Evolutionary conservation across 2,329 filamentous ascomycete species (phyloP), one percentile per base, ranked within the genome.

Genomic region (Sarocladiaceae sp.): DNA sequence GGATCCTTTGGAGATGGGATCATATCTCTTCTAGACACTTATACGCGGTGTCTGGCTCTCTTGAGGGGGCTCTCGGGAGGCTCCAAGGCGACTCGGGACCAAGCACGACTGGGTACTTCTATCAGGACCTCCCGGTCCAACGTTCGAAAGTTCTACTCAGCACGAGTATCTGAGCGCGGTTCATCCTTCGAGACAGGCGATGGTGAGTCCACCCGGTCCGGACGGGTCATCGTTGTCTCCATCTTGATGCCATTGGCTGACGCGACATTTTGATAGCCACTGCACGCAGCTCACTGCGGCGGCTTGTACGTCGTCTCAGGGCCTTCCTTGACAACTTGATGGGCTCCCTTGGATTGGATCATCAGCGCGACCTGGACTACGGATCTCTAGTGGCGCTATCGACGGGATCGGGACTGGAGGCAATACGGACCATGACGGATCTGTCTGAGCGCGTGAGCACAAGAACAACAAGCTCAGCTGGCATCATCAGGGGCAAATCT

Each of bases 381-480:
- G 61, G 64, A 20, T 69, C 68, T 2, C 61, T 78, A 21, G 57
- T 68, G 47, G 62, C 66, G 5, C 53, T 77, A 21, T 76, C 72
- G 3, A 68, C 67, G 46, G 56, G 65, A 3, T 74, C 72, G 0
- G 62, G 72, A 20, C 47, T 63, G n/a, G 69, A 74, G 41, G 70
- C 72, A 2, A 64, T 76, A 47, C 61, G 62, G 45, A 62, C 72
- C 6, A 75, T 78, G 44, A 64, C 72, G 42, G 62, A 64, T 13
- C 58, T 77, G 20, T 74, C 73, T 2, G 46, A 53, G 39, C 63
- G 55, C 53, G 56, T 58, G 23, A 41, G 37, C 13, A 29, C 12
- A 29, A 18, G 37, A 27, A 20, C 39, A 2, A 33, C 26, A 6
- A 29, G 18, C 12, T 45, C 44, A 5, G 13, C 19, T 21, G 11